Evolutionary conservation across 2,329 filamentous ascomycete species (phyloP).

Genomic region (Aspergillus chevalieri): DNA sequence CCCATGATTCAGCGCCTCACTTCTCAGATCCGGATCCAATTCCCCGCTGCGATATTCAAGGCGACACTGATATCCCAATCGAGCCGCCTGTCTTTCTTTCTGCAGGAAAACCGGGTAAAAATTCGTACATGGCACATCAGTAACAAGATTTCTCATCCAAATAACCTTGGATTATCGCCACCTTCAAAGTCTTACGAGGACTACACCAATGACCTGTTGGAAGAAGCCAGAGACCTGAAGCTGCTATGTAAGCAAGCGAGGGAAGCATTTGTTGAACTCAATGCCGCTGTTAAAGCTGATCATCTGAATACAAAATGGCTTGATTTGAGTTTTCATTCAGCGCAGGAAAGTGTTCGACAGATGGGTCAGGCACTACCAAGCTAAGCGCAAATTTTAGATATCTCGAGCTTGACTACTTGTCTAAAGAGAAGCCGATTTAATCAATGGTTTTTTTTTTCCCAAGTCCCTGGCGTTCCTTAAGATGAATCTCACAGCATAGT

Average conservation of each 20-base stretch:
- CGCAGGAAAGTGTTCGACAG: not conserved
- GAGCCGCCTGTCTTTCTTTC: too few species aligned
- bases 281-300: not conserved
- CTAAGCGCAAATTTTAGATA: not conserved
- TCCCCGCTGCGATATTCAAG: too few species aligned
- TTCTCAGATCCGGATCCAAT: too few species aligned
- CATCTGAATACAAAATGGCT: not conserved
- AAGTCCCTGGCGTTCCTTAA: too few species aligned
- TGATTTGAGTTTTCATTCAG: not conserved
- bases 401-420: too few species aligned
- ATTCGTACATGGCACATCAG: not conserved
- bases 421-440: too few species aligned
- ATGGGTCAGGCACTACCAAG: not conserved
- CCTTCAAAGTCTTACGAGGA: not conserved
- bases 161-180: not conserved
- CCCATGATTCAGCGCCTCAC: too few species aligned
- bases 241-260: not conserved
- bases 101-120: not conserved
- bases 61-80: too few species aligned
- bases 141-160: not conserved
- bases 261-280: not conserved
- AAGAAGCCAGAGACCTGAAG: not conserved
- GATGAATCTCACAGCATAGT: too few species aligned
- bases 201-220: not conserved
- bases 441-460: too few species aligned